phyloP scores from a whole-genome alignment of 2,329 filamentous ascomycete genomes.

The Cadophora luteo-olivacea region DNA sequence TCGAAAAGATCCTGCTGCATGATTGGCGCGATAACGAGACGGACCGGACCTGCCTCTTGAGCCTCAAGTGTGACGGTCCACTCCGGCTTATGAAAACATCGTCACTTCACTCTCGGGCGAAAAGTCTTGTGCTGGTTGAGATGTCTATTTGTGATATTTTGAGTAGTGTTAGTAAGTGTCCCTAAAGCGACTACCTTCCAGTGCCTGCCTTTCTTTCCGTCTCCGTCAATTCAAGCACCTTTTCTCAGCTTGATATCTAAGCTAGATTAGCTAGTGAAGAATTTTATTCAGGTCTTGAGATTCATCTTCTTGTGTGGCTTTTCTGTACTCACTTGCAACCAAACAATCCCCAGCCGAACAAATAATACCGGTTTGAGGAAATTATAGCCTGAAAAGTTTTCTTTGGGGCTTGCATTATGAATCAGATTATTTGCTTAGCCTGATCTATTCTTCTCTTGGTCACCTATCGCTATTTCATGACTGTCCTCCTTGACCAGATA shows the following conservation, averaged over 20 bases:
- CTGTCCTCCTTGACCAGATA: no score
- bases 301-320: not conserved
- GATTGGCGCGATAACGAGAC: conserved; percentile 16
- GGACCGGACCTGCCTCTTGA: conserved; percentile 4
- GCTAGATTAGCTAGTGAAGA: not conserved
- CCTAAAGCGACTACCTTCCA: not conserved
- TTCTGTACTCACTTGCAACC: not conserved
- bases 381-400: no score
- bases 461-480: no score
- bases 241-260: not conserved
- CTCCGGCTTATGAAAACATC: not conserved
- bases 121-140: not conserved
- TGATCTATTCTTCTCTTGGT: no score
- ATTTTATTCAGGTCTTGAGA: not conserved
- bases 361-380: no score
- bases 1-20: not conserved
- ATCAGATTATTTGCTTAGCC: no score
- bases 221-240: not conserved
- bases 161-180: not conserved
- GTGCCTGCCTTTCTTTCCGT: not conserved
- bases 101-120: not conserved
- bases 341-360: not conserved
- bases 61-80: not conserved
- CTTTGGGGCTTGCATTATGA: no score
- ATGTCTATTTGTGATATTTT: not conserved